Evolutionary conservation across 225 moss, liverwort and hornwort genomes (phyloP), one percentile per base, ranked within the genome.

Genomic region (Bryum argenteum): DNA sequence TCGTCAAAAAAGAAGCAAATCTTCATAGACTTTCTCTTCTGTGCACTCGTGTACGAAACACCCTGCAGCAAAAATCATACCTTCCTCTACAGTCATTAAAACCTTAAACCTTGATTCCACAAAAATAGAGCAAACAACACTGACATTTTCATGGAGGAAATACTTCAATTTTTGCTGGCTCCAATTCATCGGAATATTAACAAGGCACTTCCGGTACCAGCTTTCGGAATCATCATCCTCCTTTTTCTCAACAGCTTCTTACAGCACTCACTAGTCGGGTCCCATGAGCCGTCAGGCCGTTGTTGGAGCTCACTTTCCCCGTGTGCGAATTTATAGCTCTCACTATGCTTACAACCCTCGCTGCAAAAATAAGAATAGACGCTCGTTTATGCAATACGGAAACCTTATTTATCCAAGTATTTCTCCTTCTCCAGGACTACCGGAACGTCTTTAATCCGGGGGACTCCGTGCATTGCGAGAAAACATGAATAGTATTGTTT

Each of bases 261-360:
- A 39, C 89, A 91, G 68, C 86, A 80, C 74, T 92, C 98, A 12
- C 92, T 92, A 41, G 98, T 98, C 52, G 98, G 98, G 67, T 98
- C 98, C 98, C 98, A 98, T 12, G 91, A 75, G 23, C 98, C 98
- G 76, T 98, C 92, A n/a, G 94, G 94, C 15, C 89, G 83, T 18
- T 68, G 84, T 88, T 87, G 86, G 54, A 98, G 85, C 79, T 98
- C 94, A 44, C 87, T 89, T 73, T 98, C 94, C 13, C 98, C 98
- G 55, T 98, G 98, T 10, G 98, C 98, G 69, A 87, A 98, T 67
- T 83, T 80, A 58, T 94, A 98, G 64, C 58, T 73, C 17, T 87
- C 85, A 22, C 87, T 87, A 52, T 98, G 98, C 44, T 79, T 85
- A 44, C 98, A 98, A 6, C 89, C 94, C 17, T 84, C 87, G 71